These are phyloP conservation scores for Xerocomellus amylosporus DNA, from an alignment of 768 basidiomycete species.

Conservation along the genomic window DNA sequence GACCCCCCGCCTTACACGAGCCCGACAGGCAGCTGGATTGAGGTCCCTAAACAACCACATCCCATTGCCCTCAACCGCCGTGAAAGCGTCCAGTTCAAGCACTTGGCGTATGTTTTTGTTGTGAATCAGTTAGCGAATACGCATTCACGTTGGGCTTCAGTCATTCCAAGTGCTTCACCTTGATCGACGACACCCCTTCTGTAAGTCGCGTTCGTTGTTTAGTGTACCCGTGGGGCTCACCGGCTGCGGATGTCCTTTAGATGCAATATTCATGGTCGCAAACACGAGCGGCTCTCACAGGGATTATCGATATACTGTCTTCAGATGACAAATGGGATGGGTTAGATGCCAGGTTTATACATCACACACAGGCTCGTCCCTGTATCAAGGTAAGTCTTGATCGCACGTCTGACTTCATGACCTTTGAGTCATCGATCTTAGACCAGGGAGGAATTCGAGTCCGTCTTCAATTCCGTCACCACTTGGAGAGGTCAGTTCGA, in stretches of 20 bases:
- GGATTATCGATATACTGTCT: conserved; percentile 10
- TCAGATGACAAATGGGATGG: conserved; percentile 17
- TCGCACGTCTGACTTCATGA: background rate
- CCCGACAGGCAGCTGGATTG: conserved; percentile 8
- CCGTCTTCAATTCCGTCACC: conserved; percentile 18
- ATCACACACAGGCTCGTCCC: conserved; percentile 2
- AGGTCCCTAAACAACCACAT: conserved; percentile 7
- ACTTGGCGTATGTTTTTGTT: conserved; percentile 15
- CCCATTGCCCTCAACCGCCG: conserved; percentile 8
- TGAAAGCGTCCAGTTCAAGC: conserved; percentile 17
- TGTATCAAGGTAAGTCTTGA: conserved; percentile 8
- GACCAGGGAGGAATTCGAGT: conserved; percentile 18
- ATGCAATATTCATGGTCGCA: conserved; percentile 24
- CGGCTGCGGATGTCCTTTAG: background rate
- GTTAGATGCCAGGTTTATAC: conserved; percentile 17
- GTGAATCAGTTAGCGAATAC: background rate
- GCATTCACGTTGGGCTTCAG: conserved; percentile 8
- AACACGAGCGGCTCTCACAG: conserved; percentile 18
- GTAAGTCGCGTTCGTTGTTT: conserved; percentile 2
- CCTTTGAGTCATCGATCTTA: background rate
- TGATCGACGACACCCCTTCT: conserved; percentile 23
- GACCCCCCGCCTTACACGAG: conserved; percentile 17
- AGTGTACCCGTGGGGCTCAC: background rate
- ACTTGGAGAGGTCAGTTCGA: conserved; percentile 17
- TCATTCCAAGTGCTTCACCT: conserved; percentile 19